Evolutionary conservation across 164 flowering plant species (phyloP).

Genomic region (Sextonia rubra): DNA sequence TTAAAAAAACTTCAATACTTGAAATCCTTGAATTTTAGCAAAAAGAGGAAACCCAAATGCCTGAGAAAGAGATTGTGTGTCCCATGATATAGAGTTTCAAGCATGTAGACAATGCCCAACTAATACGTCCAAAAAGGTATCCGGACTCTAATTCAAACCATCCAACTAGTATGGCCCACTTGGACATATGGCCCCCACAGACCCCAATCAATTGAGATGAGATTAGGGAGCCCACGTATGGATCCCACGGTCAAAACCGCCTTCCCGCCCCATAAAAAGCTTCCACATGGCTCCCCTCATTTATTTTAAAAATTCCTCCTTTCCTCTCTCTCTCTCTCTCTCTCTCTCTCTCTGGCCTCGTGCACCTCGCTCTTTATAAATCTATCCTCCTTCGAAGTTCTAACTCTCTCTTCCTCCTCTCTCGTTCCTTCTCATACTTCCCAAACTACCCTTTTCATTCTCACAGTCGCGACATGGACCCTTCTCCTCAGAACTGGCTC

Average conservation of each 20-base stretch:
- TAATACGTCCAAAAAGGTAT: too few relatives aligned
- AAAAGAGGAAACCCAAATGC: too few relatives aligned
- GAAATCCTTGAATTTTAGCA: too few relatives aligned
- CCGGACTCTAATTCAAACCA: too few relatives aligned
- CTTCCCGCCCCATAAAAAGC: slow-evolving; percentile 3
- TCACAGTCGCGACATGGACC: background rate
- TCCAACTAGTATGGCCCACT: too few relatives aligned
- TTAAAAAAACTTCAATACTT: too few relatives aligned
- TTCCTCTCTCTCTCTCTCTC: background rate
- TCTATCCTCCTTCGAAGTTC: background rate
- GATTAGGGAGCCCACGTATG: too few relatives aligned
- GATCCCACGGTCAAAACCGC: slow-evolving; percentile 6
- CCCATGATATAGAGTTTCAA: too few relatives aligned
- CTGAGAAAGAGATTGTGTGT: too few relatives aligned
- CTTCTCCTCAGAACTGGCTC: slow-evolving; percentile 8
- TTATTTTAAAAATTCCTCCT: background rate
- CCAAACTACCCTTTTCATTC: slow-evolving; percentile 2
- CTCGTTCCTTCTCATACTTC: background rate
- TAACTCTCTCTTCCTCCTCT: background rate
- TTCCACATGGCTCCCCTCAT: slow-evolving; percentile 2
- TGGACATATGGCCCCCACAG: too few relatives aligned
- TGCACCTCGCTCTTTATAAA: background rate
- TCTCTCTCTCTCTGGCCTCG: background rate
- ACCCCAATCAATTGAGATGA: too few relatives aligned
- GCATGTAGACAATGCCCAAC: too few relatives aligned